These are phyloP conservation scores for Aspergillus kassunensis DNA, from an alignment of 495 filamentous ascomycete genomes.

Conservation along the genomic window DNA sequence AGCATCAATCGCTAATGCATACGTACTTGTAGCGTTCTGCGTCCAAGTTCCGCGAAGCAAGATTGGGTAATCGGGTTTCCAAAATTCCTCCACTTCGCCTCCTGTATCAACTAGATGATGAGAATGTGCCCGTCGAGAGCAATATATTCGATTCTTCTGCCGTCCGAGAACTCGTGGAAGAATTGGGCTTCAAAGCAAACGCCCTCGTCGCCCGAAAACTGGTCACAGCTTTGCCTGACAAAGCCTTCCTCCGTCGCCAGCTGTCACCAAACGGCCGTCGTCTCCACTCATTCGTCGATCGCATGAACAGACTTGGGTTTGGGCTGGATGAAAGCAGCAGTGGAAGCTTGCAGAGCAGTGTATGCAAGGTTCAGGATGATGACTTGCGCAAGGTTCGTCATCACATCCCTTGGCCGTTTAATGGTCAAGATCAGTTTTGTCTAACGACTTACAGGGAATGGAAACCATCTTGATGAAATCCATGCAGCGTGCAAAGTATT, in stretches of 20 bases:
- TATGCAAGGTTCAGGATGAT: constrained; percentile 83
- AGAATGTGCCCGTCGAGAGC: constrained; percentile 92
- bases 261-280: constrained; percentile 79
- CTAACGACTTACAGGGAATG: constrained; percentile 60
- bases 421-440: neutral
- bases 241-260: constrained; percentile 87
- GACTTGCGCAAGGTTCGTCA: constrained; percentile 71
- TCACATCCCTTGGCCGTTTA: neutral
- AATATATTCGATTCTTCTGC: constrained; percentile 92
- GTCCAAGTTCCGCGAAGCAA: constrained; percentile 81
- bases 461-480: constrained; percentile 90
- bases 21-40: constrained; percentile 56
- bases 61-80: constrained; percentile 72
- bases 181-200: constrained; percentile 89
- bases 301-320: constrained; percentile 88
- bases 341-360: constrained; percentile 82
- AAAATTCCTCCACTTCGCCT: constrained; percentile 82
- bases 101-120: constrained; percentile 92
- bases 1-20: neutral
- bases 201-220: constrained; percentile 83
- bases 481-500: constrained; percentile 96
- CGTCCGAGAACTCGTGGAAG: constrained; percentile 91
- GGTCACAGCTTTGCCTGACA: constrained; percentile 73
- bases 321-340: constrained; percentile 87
- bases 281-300: constrained; percentile 82